Conservation (phyloP, 345 rosid genomes). For the Odontarrhena argentea region DNA sequence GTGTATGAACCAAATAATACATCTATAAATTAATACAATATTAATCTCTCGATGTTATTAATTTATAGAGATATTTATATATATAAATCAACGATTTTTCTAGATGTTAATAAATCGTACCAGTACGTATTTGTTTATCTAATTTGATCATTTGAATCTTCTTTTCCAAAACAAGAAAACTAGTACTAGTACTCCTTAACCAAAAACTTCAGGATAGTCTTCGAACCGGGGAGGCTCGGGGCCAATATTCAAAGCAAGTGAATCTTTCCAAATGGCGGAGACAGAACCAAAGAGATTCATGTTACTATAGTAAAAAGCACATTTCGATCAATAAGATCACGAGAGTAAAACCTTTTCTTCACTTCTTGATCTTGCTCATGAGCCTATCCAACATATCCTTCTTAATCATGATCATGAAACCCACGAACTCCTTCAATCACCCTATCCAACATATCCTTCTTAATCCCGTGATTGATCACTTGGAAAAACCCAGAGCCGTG, state of each 20-base stretch:
- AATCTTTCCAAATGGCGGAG: constrained; percentile 50
- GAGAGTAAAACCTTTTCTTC: constrained; percentile 24
- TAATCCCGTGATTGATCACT: constrained; percentile 38
- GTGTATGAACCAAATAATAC: no score
- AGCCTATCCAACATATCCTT: constrained; percentile 22
- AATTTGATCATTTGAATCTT: no score
- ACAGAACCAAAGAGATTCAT: constrained; percentile 38
- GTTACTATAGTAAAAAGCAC: constrained; percentile 30
- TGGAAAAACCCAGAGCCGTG: no score
- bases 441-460: constrained; percentile 13
- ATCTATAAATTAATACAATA: no score
- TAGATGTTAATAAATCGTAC: no score
- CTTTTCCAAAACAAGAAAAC: neutral
- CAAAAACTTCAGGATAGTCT: constrained; percentile 41
- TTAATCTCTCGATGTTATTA: no score
- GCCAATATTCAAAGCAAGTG: constrained; percentile 34
- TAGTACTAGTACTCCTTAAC: constrained; percentile 17
- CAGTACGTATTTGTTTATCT: no score
- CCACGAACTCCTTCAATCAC: constrained; percentile 35
- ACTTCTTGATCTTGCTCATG: constrained; percentile 31
- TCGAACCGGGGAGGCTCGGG: constrained; percentile 40
- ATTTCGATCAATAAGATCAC: constrained; percentile 18
- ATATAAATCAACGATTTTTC: no score
- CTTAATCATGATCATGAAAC: constrained; percentile 30
- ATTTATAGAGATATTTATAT: no score